phyloP scores from a whole-genome alignment of 805 yeast species.

The Torulaspora maleeae region DNA sequence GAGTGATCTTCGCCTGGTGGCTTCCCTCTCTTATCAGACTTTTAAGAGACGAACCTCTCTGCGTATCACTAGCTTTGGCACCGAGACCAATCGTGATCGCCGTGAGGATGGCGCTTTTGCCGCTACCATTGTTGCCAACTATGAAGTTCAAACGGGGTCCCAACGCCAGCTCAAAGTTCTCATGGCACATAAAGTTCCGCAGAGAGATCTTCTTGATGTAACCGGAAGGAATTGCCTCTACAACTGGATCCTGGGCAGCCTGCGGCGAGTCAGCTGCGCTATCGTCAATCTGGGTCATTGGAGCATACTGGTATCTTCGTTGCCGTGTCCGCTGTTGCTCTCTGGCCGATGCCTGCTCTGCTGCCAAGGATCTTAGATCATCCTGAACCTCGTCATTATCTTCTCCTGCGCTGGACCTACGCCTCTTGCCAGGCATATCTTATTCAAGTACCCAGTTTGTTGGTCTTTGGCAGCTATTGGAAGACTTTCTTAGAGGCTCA shows the following conservation, averaged over 20 bases:
- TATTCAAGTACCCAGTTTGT: background rate
- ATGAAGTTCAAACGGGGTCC: slow-evolving; percentile 83
- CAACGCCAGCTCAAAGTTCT: slow-evolving; percentile 64
- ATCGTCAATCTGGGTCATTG: slow-evolving; percentile 28
- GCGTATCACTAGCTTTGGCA: slow-evolving; percentile 81
- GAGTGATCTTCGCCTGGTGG: slow-evolving; percentile 58
- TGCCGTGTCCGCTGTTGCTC: slow-evolving; percentile 15
- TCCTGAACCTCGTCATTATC: slow-evolving; percentile 18
- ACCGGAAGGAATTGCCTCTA: slow-evolving; percentile 45
- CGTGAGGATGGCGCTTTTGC: slow-evolving; percentile 82
- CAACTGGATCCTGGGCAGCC: slow-evolving; percentile 1
- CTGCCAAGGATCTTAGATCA: slow-evolving; percentile 18
- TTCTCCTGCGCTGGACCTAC: slow-evolving; percentile 11
- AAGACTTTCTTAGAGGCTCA: too few species aligned
- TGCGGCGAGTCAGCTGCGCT: slow-evolving; percentile 6
- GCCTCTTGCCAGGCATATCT: background rate
- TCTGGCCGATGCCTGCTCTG: slow-evolving; percentile 12
- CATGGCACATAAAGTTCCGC: slow-evolving; percentile 87
- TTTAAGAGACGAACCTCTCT: slow-evolving; percentile 69
- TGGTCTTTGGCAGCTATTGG: too few species aligned
- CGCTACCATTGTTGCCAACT: slow-evolving; percentile 87
- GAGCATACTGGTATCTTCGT: slow-evolving; percentile 24
- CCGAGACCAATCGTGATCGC: slow-evolving; percentile 86
- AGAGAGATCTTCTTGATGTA: slow-evolving; percentile 59
- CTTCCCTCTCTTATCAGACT: slow-evolving; percentile 75